A percentile compares a stretch with the other conserved stretches of the same genome.
phyloP scores from a whole-genome alignment of 805 yeast genomes.

The Hanseniaspora lindneri region DNA sequence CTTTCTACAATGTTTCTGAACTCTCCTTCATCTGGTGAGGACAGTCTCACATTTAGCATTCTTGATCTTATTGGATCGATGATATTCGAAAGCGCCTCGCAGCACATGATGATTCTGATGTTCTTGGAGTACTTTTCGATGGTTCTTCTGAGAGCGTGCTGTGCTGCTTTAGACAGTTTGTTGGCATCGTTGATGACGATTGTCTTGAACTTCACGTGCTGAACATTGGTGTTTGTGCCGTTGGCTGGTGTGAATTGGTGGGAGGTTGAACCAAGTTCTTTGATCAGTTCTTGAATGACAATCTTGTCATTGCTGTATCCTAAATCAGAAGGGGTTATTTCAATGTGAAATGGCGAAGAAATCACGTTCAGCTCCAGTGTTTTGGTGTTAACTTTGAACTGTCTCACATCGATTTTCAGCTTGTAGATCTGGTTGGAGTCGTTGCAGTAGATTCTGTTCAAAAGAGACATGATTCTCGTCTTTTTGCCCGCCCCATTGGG shows the following conservation, averaged over 20 bases:
- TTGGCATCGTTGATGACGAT: slow-evolving; percentile 89
- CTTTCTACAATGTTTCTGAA: slow-evolving; percentile 42
- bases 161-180: slow-evolving; percentile 80
- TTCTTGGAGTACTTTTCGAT: slow-evolving; percentile 91
- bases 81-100: slow-evolving; percentile 82
- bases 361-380: slow-evolving; percentile 86
- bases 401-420: slow-evolving; percentile 79
- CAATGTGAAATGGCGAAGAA: slow-evolving; percentile 83
- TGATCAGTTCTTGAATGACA: slow-evolving; percentile 84
- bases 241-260: slow-evolving; percentile 35
- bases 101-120: slow-evolving; percentile 69
- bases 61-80: slow-evolving; percentile 92
- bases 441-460: slow-evolving; percentile 50
- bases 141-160: slow-evolving; percentile 87
- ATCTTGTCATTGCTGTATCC: slow-evolving; percentile 82
- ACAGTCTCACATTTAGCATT: slow-evolving; percentile 73
- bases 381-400: slow-evolving; percentile 60
- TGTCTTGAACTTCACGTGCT: slow-evolving; percentile 52
- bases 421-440: slow-evolving; percentile 66
- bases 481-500: slow-evolving; percentile 97
- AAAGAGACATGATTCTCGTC: slow-evolving; percentile 73
- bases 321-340: slow-evolving; percentile 93
- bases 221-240: slow-evolving; percentile 28
- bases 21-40: slow-evolving; percentile 62
- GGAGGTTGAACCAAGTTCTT: slow-evolving; percentile 90